Conservation (phyloP, 2,329 filamentous ascomycete species). For the Diaporthe destruens region DNA sequence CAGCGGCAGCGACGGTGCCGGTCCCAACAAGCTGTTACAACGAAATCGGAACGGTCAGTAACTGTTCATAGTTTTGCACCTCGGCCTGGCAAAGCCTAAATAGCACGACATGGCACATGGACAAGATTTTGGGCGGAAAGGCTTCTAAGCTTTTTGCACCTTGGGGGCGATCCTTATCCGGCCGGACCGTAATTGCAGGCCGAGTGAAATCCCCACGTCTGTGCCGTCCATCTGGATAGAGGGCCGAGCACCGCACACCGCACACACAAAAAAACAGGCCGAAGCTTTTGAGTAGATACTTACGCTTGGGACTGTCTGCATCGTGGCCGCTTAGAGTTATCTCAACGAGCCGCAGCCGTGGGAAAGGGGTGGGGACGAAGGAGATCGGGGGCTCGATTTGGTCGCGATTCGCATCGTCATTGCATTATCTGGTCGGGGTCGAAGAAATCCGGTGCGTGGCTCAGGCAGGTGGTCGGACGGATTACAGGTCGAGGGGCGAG, state of each 20-base stretch:
- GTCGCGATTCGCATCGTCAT: conserved; percentile 56
- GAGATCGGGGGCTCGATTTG: conserved; percentile 49
- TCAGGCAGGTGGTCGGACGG: conserved; percentile 18
- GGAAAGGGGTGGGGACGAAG: conserved; percentile 48
- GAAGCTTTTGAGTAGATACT: conserved; percentile 48
- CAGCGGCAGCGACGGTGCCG: conserved; percentile 72
- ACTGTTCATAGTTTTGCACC: background rate
- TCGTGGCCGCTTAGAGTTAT: conserved; percentile 50
- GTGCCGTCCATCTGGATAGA: conserved; percentile 9
- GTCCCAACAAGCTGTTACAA: conserved; percentile 68
- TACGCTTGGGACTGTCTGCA: conserved; percentile 60
- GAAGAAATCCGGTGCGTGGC: conserved; percentile 14
- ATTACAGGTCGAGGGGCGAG: conserved; percentile 11
- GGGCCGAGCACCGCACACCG: conserved; percentile 20
- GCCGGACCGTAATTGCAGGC: background rate
- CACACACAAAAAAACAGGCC: background rate
- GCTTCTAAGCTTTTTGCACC: conserved; percentile 8
- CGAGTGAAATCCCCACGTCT: conserved; percentile 26
- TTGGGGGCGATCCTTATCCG: background rate
- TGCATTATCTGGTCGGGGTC: conserved; percentile 47
- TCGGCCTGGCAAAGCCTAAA: conserved; percentile 2
- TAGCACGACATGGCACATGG: background rate
- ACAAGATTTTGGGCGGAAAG: conserved; percentile 13
- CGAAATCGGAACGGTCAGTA: conserved; percentile 27
- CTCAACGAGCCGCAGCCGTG: conserved; percentile 49